These are phyloP conservation scores for Aureobasidium namibiae DNA, from an alignment of 2,329 filamentous ascomycete species.

Conservation along the genomic window DNA sequence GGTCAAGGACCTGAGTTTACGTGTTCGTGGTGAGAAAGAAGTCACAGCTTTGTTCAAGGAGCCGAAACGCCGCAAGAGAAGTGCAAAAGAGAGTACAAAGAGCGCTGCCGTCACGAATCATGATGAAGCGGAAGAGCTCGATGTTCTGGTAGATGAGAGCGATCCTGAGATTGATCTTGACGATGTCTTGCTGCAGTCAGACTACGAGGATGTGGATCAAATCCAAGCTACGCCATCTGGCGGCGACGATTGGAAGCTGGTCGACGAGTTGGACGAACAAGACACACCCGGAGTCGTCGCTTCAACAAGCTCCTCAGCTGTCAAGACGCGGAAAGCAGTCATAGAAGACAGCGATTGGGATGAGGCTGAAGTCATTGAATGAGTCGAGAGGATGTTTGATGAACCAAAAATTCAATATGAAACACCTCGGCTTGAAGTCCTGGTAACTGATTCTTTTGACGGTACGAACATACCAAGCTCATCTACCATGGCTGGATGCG, in stretches of 20 bases:
- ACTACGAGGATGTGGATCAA: slow-evolving; percentile 2
- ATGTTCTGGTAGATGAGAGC: not conserved
- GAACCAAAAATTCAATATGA: too few relatives aligned
- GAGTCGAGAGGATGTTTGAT: not conserved
- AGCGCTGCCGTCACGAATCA: not conserved
- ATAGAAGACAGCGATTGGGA: slow-evolving; percentile 51
- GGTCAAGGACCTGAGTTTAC: slow-evolving; percentile 72
- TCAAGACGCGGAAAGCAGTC: slow-evolving; percentile 21
- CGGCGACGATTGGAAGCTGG: not conserved
- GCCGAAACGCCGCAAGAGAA: slow-evolving; percentile 28
- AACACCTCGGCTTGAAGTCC: not conserved
- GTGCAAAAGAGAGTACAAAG: not conserved
- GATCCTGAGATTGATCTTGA: slow-evolving; percentile 5
- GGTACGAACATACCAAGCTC: not conserved
- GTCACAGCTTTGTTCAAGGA: slow-evolving; percentile 59
- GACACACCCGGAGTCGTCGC: slow-evolving; percentile 14
- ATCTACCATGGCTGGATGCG: slow-evolving; percentile 13
- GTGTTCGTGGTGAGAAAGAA: slow-evolving; percentile 62
- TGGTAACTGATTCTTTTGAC: too few relatives aligned
- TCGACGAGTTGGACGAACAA: slow-evolving; percentile 11
- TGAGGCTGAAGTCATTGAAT: slow-evolving; percentile 33
- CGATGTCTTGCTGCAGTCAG: slow-evolving; percentile 4
- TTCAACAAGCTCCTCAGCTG: not conserved
- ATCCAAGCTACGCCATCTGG: not conserved
- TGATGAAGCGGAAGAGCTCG: not conserved